phyloP scores from a whole-genome alignment of 23 red algal genomes.

The Gracilariopsis chorda region DNA sequence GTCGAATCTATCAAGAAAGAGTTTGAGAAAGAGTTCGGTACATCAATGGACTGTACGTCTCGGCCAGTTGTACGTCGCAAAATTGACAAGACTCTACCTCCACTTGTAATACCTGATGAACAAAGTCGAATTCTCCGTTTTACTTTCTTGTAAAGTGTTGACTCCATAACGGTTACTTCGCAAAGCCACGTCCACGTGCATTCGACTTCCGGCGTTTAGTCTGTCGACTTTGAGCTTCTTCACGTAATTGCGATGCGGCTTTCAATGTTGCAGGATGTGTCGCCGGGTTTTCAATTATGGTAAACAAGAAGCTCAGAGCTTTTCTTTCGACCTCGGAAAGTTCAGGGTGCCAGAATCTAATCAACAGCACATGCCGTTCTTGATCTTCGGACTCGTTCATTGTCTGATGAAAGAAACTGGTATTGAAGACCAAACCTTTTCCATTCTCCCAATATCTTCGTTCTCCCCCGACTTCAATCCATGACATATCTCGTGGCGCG shows the following conservation, averaged over 20 bases:
- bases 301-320: constrained; percentile 69
- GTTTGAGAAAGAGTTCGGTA: constrained; percentile 48
- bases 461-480: constrained; percentile 89
- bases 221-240: background rate
- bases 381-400: constrained; percentile 68
- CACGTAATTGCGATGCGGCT: constrained; percentile 11
- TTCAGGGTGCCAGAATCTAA: constrained; percentile 89
- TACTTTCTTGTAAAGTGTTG: constrained; percentile 31
- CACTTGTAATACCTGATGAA: constrained; percentile 20
- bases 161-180: background rate
- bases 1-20: constrained; percentile 41
- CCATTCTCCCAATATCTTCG: constrained; percentile 86
- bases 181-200: constrained; percentile 35
- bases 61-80: constrained; percentile 41
- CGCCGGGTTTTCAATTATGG: constrained; percentile 62
- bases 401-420: constrained; percentile 80
- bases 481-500: constrained; percentile 45
- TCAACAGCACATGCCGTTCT: constrained; percentile 72
- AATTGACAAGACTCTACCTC: constrained; percentile 56
- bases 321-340: constrained; percentile 64
- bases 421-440: constrained; percentile 87
- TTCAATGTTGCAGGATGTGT: constrained; percentile 24
- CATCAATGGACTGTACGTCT: background rate
- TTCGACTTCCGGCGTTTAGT: background rate
- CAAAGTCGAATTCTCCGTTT: constrained; percentile 48